Conservation (phyloP, 1,284 basidiomycete genomes). For the Lignosus rhinocerotis region DNA sequence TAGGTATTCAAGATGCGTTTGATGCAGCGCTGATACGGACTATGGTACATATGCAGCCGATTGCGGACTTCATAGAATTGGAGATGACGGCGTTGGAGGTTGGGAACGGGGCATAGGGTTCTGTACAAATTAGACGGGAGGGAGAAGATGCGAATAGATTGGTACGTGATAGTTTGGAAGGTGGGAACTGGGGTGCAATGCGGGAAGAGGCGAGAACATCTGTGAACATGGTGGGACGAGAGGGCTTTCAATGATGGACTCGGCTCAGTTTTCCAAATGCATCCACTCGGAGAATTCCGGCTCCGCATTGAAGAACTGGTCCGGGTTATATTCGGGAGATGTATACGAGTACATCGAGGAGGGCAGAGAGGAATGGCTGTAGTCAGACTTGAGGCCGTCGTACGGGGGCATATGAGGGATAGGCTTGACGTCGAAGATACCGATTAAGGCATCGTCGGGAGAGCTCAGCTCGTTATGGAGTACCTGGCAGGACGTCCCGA, state of each 20-base stretch:
- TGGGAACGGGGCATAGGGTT: not conserved
- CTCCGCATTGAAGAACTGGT: not conserved
- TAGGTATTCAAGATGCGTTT: not conserved
- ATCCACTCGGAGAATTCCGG: constrained; percentile 9
- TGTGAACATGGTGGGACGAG: not conserved
- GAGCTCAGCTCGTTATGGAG: not conserved
- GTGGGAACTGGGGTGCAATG: not conserved
- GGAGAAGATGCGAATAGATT: not conserved
- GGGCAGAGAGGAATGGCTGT: not conserved
- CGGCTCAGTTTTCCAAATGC: constrained; percentile 1
- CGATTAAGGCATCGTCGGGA: not conserved
- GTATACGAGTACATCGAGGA: not conserved
- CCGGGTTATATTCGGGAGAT: constrained; percentile 1
- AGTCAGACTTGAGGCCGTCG: not conserved
- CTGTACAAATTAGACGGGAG: not conserved
- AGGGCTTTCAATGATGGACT: not conserved
- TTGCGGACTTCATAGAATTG: not conserved
- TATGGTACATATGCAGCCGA: not conserved
- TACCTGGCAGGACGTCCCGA: not conserved
- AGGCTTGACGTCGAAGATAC: not conserved
- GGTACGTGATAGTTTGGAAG: not conserved
- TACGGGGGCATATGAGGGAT: not conserved
- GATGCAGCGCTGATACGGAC: not conserved
- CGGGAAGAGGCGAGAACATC: not conserved
- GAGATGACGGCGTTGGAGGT: too few species aligned